A percentile compares a stretch with the other conserved stretches of the same genome.
Evolutionary conservation across 192 early-diverging fungal species (phyloP).

Genomic region (Linderina pennispora): DNA sequence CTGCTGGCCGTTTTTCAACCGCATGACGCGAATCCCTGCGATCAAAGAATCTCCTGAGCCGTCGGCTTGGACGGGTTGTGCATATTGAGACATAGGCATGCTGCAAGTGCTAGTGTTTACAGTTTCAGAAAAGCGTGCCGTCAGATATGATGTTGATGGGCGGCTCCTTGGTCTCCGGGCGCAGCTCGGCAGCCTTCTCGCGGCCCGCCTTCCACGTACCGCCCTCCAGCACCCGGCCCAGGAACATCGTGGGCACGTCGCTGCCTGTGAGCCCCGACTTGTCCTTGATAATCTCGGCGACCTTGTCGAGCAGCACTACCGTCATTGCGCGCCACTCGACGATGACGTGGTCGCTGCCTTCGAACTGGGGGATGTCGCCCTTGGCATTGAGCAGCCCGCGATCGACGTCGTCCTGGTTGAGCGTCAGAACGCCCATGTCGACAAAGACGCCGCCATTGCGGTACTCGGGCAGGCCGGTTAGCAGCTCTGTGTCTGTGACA

Average conservation of each 20-base stretch:
- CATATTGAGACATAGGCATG: too few species aligned
- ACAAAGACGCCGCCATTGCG: conserved; percentile 85
- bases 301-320: conserved; percentile 69
- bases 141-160: conserved; percentile 87
- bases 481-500: conserved; percentile 51
- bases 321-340: conserved; percentile 95
- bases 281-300: conserved; percentile 59
- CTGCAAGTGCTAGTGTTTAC: too few species aligned
- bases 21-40: too few species aligned
- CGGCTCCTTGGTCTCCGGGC: conserved; percentile 78
- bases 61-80: too few species aligned
- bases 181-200: conserved; percentile 72
- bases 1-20: too few species aligned
- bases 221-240: conserved; percentile 85
- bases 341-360: conserved; percentile 72
- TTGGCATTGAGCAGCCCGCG: conserved; percentile 48
- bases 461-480: conserved; percentile 87
- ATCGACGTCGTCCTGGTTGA: conserved; percentile 48
- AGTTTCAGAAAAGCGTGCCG: conserved; percentile 81
- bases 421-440: conserved; percentile 71
- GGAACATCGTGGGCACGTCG: conserved; percentile 52
- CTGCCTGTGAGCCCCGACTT: conserved; percentile 45
- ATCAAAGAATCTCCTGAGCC: too few species aligned
- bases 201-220: conserved; percentile 95
- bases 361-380: conserved; percentile 59